phyloP scores from a whole-genome alignment of 345 rosid genomes.

The Hibiscus tridactylites region DNA sequence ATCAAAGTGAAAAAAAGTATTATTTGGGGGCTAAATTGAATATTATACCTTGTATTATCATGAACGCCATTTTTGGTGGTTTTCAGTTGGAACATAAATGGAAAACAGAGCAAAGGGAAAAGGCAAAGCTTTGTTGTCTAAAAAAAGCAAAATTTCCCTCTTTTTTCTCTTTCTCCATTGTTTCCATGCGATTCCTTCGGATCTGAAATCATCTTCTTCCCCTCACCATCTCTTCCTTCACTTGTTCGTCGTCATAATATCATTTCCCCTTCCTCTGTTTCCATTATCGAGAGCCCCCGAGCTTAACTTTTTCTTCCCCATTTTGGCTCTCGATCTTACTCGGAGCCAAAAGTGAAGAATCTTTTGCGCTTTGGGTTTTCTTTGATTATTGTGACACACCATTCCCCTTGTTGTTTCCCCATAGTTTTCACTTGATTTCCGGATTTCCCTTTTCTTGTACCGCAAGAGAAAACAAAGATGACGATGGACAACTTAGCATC shows the following conservation, averaged over 20 bases:
- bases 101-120: background rate
- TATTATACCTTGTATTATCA: background rate
- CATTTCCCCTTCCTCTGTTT: conserved; percentile 1
- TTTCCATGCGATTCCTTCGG: conserved; percentile 10
- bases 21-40: too few species aligned
- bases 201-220: background rate
- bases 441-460: background rate
- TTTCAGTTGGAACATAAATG: background rate
- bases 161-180: background rate
- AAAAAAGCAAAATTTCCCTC: background rate
- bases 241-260: background rate
- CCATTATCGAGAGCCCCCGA: background rate
- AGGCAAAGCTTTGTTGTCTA: background rate
- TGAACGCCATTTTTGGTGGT: background rate
- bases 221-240: background rate
- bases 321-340: conserved; percentile 9
- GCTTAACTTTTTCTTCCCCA: background rate
- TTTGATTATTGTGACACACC: background rate
- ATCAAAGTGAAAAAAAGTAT: background rate
- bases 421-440: background rate
- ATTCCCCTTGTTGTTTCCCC: background rate
- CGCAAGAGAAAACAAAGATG: background rate
- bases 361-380: background rate
- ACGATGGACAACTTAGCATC: conserved; percentile 39
- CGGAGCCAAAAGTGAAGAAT: background rate